Conservation (phyloP, 306 rosid species). For the Gastrolobium villosum region DNA sequence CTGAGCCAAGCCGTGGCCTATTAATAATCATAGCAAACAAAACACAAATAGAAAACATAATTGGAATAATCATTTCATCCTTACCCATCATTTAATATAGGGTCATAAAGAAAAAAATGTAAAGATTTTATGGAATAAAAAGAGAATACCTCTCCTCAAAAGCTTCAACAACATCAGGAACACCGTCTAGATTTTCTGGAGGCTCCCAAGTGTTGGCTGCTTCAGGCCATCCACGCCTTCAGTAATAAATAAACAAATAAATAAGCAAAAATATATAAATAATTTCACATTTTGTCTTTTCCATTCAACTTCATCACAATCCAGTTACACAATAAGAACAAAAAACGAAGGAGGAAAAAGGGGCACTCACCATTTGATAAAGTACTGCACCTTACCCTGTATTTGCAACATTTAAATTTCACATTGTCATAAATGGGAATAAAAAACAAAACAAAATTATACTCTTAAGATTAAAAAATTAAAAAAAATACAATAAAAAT, state of each 20-base stretch:
- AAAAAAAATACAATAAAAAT: background rate
- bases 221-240: constrained; percentile 93
- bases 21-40: constrained; percentile 25
- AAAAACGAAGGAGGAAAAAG: constrained; percentile 1
- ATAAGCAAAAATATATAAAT: background rate
- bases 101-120: background rate
- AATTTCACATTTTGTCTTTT: background rate
- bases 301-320: constrained; percentile 7
- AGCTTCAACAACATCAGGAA: constrained; percentile 77
- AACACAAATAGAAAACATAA: constrained; percentile 2
- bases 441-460: background rate
- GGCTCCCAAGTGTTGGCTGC: constrained; percentile 98
- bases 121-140: background rate
- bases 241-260: constrained; percentile 29
- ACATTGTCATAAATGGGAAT: constrained; percentile 3
- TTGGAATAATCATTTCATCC: background rate
- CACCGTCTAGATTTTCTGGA: constrained; percentile 71
- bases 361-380: constrained; percentile 83
- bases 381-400: constrained; percentile 85
- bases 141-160: constrained; percentile 78
- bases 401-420: constrained; percentile 37
- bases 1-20: too few relatives aligned
- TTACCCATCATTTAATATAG: constrained; percentile 14
- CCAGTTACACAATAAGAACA: constrained; percentile 17
- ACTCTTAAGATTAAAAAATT: background rate